A percentile compares a stretch with the other conserved stretches of the same genome.
phyloP scores from a whole-genome alignment of 495 filamentous ascomycete genomes.

The Halenospora varia region DNA sequence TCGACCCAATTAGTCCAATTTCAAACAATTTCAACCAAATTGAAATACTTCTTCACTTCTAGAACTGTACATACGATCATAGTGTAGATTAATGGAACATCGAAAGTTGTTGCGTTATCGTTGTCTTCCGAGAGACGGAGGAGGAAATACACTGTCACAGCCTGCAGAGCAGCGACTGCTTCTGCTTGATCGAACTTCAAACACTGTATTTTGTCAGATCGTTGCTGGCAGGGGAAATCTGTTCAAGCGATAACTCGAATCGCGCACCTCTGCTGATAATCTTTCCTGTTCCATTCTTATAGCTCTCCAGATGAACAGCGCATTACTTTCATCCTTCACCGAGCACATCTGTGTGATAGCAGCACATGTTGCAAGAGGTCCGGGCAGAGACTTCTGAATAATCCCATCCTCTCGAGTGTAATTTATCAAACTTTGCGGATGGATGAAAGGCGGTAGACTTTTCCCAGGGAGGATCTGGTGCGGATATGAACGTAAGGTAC shows the following conservation, averaged over 20 bases:
- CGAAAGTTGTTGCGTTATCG: conserved; percentile 1
- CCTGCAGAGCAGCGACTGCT: conserved; percentile 11
- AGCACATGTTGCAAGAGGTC: conserved; percentile 3
- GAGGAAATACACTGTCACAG: conserved; percentile 12
- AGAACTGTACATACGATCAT: conserved; percentile 7
- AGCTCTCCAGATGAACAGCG: conserved; percentile 7
- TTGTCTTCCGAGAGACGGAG: conserved; percentile 5
- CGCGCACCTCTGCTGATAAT: neutral
- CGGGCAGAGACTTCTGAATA: neutral
- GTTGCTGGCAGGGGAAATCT: too few relatives aligned
- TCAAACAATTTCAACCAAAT: too few relatives aligned
- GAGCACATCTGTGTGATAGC: conserved; percentile 3
- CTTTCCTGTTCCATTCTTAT: conserved; percentile 9
- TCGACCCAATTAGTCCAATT: too few relatives aligned
- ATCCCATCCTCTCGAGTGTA: too few relatives aligned
- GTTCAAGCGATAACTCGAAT: neutral
- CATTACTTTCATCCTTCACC: conserved; percentile 7
- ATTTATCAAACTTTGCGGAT: neutral
- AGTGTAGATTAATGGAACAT: conserved; percentile 6
- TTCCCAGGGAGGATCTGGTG: neutral
- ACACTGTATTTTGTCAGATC: neutral
- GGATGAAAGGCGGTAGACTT: conserved; percentile 12
- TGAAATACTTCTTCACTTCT: neutral
- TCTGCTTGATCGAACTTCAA: neutral
- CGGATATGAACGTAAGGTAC: conserved; percentile 4